Conservation (phyloP, 2,329 filamentous ascomycete genomes). For the Mycosphaerella sp. region DNA sequence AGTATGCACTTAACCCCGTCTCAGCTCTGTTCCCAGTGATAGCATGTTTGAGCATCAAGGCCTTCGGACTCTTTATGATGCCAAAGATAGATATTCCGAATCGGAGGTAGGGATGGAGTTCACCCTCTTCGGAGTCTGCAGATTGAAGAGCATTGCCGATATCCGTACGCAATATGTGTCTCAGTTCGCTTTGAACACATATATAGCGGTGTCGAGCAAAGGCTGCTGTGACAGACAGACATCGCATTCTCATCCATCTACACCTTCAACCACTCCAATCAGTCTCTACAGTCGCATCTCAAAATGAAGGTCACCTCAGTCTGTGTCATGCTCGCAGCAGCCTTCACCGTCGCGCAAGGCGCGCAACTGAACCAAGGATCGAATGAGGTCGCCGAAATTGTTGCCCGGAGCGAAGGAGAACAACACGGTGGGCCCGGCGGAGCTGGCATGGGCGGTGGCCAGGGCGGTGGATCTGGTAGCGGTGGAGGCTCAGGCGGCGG, state of each 20-base stretch:
- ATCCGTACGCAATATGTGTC: not conserved
- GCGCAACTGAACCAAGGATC: slow-evolving; percentile 5
- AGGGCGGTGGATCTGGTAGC: not conserved
- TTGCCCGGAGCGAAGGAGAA: not conserved
- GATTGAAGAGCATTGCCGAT: not conserved
- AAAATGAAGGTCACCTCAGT: slow-evolving; percentile 11
- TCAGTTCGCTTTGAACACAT: not conserved
- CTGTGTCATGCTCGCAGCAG: slow-evolving; percentile 9
- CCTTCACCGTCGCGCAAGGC: slow-evolving; percentile 8
- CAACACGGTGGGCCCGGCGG: not conserved
- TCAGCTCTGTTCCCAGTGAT: not conserved
- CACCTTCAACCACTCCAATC: not conserved
- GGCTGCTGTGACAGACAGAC: not conserved
- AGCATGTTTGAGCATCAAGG: not conserved
- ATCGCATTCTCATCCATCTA: not conserved
- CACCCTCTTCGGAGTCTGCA: not conserved
- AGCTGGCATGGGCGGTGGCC: not conserved
- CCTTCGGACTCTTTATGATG: not conserved
- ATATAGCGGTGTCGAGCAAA: not conserved
- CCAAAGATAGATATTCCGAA: slow-evolving; percentile 1
- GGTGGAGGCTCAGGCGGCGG: not conserved
- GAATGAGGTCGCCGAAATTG: not conserved
- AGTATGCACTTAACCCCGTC: not conserved
- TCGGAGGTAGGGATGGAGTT: not conserved
- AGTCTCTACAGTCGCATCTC: slow-evolving; percentile 1